phyloP scores from a whole-genome alignment of 441 rosid genomes.

The Populus hybrid region DNA sequence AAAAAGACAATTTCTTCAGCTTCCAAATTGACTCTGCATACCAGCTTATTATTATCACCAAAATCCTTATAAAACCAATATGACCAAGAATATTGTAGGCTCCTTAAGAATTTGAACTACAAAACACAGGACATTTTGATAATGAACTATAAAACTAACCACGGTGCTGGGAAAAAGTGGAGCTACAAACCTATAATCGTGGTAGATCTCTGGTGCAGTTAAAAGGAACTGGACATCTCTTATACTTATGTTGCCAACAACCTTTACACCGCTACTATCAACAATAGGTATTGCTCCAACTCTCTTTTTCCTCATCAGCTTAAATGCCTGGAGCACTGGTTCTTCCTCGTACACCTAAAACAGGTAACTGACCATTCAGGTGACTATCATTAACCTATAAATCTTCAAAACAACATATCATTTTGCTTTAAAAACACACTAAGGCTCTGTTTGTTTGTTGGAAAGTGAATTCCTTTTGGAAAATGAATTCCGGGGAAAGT shows the following conservation, averaged over 20 bases:
- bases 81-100: background rate
- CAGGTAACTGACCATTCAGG: slow-evolving; percentile 14
- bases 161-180: background rate
- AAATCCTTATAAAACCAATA: background rate
- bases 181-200: slow-evolving; percentile 59
- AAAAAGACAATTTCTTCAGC: background rate
- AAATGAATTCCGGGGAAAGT: too few species aligned
- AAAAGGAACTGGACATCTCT: slow-evolving; percentile 89
- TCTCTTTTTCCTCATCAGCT: slow-evolving; percentile 79
- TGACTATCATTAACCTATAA: background rate
- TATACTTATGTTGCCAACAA: slow-evolving; percentile 83
- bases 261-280: slow-evolving; percentile 49
- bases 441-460: too few species aligned
- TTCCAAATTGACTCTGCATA: background rate
- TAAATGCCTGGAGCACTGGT: slow-evolving; percentile 97
- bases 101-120: background rate
- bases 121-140: background rate
- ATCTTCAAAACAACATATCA: background rate
- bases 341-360: slow-evolving; percentile 78
- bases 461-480: too few species aligned
- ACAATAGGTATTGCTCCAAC: slow-evolving; percentile 86
- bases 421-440: background rate
- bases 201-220: slow-evolving; percentile 90
- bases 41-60: background rate
- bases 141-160: slow-evolving; percentile 4